Evolutionary conservation across 106 monocot genomes (phyloP), one percentile per base, ranked within the genome.

Genomic region (Dendrobium officinale): DNA sequence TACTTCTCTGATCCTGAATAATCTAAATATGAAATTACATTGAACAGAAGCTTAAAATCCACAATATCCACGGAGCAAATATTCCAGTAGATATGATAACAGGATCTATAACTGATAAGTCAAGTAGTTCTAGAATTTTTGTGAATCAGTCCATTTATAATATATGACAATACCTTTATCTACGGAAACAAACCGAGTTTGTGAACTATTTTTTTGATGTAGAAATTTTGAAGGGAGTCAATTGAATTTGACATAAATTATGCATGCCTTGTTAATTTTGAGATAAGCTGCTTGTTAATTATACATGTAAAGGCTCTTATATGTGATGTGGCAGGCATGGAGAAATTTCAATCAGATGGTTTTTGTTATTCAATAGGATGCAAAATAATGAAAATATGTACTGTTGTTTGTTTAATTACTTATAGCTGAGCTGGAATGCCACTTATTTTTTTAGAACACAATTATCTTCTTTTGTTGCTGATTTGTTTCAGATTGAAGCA

Each of bases 401-500:
- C 15, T 11, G 33, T 51, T 51, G 51, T 37, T 70, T 70, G 0
- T 61, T 51, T 61, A 61, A 61, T 61, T 20, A 61, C 5, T 61
- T n/a, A 2, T 22, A 6, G 22, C 22, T 20, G 8, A 16, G 13
- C 51, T 61, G 61, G 0, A 61, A 61, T 61, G 22, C 22, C 17
- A 74, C 18, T 45, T 27, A 40, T 61, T 48, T 43, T 29, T 19
- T 79, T 15, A 75, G 70, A 55, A 22, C 37, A 70, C 33, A 70
- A 29, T 13, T 11, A 70, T 70, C 27, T 42, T 74, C 19, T 49
- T 42, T 45, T 16, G 77, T 72, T 55, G 61, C 44, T 31, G 16
- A 77, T 79, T 55, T 81, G 10, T 61, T 85, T 67, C 77, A 95
- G 95, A 91, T 98, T 80, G 79, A 92, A 91, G 98, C 98, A 88